A percentile compares a stretch with the other conserved stretches of the same genome.
Evolutionary conservation across 352 stramenopile genomes (phyloP).

Genomic region (Phytophthora multivora): DNA sequence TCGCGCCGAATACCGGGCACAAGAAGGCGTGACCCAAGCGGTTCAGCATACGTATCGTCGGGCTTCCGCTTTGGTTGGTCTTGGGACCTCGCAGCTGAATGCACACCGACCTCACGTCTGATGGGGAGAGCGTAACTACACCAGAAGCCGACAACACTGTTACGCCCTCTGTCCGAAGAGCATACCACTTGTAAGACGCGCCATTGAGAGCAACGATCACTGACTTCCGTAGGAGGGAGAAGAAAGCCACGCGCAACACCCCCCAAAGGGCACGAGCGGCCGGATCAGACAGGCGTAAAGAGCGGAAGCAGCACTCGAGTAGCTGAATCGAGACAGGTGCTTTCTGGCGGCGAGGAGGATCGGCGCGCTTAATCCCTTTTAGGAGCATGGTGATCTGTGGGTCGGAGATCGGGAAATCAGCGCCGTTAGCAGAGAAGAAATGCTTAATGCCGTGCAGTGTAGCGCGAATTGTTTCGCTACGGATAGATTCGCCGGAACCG

Average conservation of each 20-base stretch:
- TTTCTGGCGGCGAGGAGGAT: constrained; percentile 1
- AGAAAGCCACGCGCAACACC: constrained; percentile 1
- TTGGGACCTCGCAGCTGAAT: constrained; percentile 5
- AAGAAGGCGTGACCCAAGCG: constrained; percentile 4
- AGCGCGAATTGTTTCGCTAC: not conserved
- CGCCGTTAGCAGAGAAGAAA: not conserved
- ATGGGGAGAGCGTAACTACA: not conserved
- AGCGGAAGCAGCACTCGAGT: constrained; percentile 3
- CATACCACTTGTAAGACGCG: constrained; percentile 7
- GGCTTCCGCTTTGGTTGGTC: constrained; percentile 1
- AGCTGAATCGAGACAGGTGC: constrained; percentile 7
- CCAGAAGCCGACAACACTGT: not conserved
- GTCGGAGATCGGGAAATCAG: not conserved
- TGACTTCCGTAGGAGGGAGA: constrained; percentile 17
- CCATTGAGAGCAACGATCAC: constrained; percentile 4
- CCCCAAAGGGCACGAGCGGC: constrained; percentile 2
- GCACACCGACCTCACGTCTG: not conserved
- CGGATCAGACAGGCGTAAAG: not conserved
- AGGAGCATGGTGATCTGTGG: constrained; percentile 1
- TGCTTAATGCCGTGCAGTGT: not conserved
- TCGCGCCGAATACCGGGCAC: constrained; percentile 3
- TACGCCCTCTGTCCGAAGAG: constrained; percentile 1
- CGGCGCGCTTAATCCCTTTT: not conserved
- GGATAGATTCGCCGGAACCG: not conserved
- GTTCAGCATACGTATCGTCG: constrained; percentile 3